Base-by-base conservation (phyloP, 1,284 basidiomycete species). In the Meira nashicola region DNA sequence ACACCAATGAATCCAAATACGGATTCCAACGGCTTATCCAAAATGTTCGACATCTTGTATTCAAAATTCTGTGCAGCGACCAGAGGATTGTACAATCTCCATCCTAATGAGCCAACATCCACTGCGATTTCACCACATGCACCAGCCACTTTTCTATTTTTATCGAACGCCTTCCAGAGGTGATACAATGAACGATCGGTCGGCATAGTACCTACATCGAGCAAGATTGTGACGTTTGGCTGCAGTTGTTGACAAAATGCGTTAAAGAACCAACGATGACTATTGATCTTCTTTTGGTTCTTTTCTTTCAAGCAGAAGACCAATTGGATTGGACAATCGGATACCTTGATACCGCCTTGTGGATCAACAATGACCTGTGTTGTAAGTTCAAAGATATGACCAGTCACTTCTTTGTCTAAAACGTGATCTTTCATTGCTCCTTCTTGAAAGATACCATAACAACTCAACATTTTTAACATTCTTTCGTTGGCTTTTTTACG, bases 111-210 rank as follows among this genome's bases (percentile, higher is more conserved):
- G 64, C 92, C 93, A 78, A 95, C 96, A 80, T 92, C 92, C 0
- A 85, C 87, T 0, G 90, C 87, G 69, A 97, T 95, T 79, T 96
- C 93, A 39, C 93, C 93, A 78, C 92, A 96, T 2, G 92, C 92
- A 8, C 93, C 93, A 4, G 86, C 93, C 15, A 95, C 89, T 67
- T 89, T 92, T 7, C 90, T 92, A 78, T 92, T 92, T 41, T 90
- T 81, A 74, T 96, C 92, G 73, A 96, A 95, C 1, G 89, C 76
- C 67, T 97, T 96, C 93, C 93, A 97, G 2, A 97, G 83, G 64
- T 89, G 85, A 77, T 97, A 97, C 39, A 95, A 84, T 53, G 88
- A 89, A 66, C 88, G 92, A 55, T 85, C 85, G 1, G 84, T 86
- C 0, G 93, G 93, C 25, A 87, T 84, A 4, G 93, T 97, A 0